phyloP scores from a whole-genome alignment of 305 asterid genomes.

The Caryopteris hybrid region DNA sequence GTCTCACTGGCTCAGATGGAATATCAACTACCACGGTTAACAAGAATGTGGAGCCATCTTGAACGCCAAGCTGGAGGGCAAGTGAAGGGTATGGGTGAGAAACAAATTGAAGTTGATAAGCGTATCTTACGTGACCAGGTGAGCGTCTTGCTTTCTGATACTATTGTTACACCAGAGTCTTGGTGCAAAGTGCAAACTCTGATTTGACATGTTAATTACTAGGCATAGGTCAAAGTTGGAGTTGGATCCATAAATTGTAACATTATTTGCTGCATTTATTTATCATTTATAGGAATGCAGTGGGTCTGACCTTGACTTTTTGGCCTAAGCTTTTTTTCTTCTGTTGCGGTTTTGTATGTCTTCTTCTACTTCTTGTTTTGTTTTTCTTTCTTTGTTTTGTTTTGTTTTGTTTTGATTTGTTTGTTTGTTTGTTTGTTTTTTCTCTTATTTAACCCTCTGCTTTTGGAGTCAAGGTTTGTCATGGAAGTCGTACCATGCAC shows the following conservation, averaged over 20 bases:
- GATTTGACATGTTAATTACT: background rate
- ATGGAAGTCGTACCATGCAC: background rate
- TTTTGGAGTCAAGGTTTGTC: background rate
- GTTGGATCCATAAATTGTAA: background rate
- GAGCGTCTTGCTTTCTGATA: constrained; percentile 23
- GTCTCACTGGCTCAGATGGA: constrained; percentile 96
- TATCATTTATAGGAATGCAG: background rate
- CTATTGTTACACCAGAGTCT: background rate
- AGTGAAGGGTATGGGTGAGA: constrained; percentile 99
- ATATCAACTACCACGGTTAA: constrained; percentile 84
- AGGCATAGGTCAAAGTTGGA: background rate
- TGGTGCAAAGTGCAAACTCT: background rate
- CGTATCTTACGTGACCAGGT: constrained; percentile 96
- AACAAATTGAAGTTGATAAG: constrained; percentile 96
- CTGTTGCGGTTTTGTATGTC: too few relatives aligned
- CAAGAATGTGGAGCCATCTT: constrained; percentile 95
- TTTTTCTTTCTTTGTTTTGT: too few relatives aligned
- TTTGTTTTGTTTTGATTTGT: too few relatives aligned
- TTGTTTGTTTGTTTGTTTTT: background rate
- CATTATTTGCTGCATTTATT: background rate
- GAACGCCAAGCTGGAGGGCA: constrained; percentile 99
- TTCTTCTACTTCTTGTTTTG: background rate
- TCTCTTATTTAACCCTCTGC: background rate
- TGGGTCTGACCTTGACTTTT: too few relatives aligned
- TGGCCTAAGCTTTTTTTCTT: too few relatives aligned